phyloP scores from a whole-genome alignment of 345 rosid species.

The Pistacia integerrima region DNA sequence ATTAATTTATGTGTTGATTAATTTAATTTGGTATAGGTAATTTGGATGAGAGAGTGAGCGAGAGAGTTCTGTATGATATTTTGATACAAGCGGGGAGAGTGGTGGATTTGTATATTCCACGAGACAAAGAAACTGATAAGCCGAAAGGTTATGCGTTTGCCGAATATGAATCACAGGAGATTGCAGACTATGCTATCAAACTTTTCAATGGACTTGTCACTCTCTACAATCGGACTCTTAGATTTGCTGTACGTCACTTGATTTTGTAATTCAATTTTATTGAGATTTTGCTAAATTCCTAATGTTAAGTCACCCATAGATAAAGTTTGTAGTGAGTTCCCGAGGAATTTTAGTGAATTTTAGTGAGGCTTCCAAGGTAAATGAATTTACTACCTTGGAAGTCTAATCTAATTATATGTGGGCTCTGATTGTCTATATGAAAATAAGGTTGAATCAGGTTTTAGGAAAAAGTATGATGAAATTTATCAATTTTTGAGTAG shows the following conservation, averaged over 20 bases:
- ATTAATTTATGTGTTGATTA: no score
- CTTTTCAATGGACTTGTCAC: slow-evolving; percentile 93
- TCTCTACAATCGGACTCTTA: slow-evolving; percentile 71
- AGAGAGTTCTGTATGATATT: slow-evolving; percentile 84
- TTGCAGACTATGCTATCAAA: slow-evolving; percentile 91
- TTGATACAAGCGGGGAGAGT: slow-evolving; percentile 89
- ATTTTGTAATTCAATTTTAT: background rate
- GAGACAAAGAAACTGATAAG: slow-evolving; percentile 78
- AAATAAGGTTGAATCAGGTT: no score
- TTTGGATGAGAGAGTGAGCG: slow-evolving; percentile 86
- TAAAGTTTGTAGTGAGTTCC: no score
- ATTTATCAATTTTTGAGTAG: no score
- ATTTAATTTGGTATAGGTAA: slow-evolving; percentile 45
- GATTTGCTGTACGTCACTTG: slow-evolving; percentile 60
- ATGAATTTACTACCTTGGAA: no score
- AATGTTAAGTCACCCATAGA: no score
- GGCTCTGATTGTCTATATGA: no score
- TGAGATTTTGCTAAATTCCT: background rate
- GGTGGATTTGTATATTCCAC: slow-evolving; percentile 75
- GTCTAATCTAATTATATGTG: no score
- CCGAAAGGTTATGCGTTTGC: slow-evolving; percentile 93
- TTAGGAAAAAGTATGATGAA: no score
- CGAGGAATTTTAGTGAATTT: no score
- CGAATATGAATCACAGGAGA: slow-evolving; percentile 77
- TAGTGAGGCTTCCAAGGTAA: no score